Percentiles rank a stretch among this genome's conserved stretches.
Evolutionary conservation across 257 asterid species (phyloP).

Genomic region (Capsicum rhomboideum): DNA sequence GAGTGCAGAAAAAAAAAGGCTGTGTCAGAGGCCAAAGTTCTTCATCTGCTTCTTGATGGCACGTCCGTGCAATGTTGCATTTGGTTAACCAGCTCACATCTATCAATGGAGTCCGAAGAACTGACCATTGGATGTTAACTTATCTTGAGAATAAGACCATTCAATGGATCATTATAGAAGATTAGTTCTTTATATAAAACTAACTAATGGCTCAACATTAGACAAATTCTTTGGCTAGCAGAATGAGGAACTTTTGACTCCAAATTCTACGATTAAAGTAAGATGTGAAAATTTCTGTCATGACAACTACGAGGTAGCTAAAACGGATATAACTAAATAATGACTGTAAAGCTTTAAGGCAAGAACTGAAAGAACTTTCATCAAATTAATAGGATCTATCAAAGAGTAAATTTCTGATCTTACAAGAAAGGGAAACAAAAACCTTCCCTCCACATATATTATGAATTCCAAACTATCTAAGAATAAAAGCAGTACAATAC

Average conservation of each 20-base stretch:
- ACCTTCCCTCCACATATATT: slow-evolving; percentile 7
- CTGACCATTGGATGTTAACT: not conserved
- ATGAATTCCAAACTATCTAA: slow-evolving; percentile 16
- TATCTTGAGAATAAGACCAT: not conserved
- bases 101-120: not conserved
- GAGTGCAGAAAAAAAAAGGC: not conserved
- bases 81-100: not conserved
- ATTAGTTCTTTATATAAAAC: not conserved
- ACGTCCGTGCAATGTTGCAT: not conserved
- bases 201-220: not conserved
- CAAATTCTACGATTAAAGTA: not conserved
- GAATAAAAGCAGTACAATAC: slow-evolving; percentile 27
- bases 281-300: not conserved
- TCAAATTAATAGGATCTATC: not conserved
- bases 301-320: not conserved
- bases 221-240: not conserved
- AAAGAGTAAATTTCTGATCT: not conserved
- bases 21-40: not conserved
- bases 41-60: not conserved
- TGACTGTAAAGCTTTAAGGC: not conserved
- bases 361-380: slow-evolving; percentile 2
- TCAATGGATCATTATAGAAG: not conserved
- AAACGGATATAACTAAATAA: not conserved
- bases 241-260: not conserved
- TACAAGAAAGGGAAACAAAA: slow-evolving; percentile 14